Conservation (phyloP, 306 rosid genomes). For the Dalbergia oliveri region DNA sequence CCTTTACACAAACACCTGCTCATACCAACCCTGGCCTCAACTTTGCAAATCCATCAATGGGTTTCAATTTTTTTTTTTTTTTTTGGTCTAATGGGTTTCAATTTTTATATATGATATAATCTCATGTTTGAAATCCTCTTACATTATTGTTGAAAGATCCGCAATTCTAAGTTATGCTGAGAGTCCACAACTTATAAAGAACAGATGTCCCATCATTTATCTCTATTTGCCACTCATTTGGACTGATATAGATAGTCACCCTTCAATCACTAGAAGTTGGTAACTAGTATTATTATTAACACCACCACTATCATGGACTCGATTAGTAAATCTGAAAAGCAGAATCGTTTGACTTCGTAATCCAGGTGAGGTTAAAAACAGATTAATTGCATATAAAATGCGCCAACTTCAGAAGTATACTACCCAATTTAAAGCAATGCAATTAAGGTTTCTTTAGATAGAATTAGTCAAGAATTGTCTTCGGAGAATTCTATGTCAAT, state of each 20-base stretch:
- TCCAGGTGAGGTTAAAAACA: not conserved
- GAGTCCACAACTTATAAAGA: not conserved
- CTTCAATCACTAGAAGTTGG: not conserved
- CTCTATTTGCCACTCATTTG: not conserved
- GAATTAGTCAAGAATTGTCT: not conserved
- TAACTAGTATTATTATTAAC: not conserved
- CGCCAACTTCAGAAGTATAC: not conserved
- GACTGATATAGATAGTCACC: not conserved
- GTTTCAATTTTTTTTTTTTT: no score
- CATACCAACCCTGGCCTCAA: no score
- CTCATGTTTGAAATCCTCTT: not conserved
- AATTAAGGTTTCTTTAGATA: not conserved
- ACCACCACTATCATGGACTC: not conserved
- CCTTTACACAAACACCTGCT: not conserved
- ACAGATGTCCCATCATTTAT: not conserved
- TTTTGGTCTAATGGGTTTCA: not conserved
- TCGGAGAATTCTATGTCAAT: slow-evolving; percentile 19
- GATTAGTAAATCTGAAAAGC: not conserved
- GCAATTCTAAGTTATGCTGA: not conserved
- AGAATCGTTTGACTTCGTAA: not conserved
- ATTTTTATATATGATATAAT: not conserved
- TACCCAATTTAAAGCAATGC: not conserved
- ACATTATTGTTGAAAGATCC: not conserved
- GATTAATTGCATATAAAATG: not conserved
- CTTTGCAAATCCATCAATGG: not conserved